Percentiles rank a stretch among this genome's conserved stretches.
Evolutionary conservation across 805 yeast genomes (phyloP).

Genomic region (Saccharomycopsis sp.): DNA sequence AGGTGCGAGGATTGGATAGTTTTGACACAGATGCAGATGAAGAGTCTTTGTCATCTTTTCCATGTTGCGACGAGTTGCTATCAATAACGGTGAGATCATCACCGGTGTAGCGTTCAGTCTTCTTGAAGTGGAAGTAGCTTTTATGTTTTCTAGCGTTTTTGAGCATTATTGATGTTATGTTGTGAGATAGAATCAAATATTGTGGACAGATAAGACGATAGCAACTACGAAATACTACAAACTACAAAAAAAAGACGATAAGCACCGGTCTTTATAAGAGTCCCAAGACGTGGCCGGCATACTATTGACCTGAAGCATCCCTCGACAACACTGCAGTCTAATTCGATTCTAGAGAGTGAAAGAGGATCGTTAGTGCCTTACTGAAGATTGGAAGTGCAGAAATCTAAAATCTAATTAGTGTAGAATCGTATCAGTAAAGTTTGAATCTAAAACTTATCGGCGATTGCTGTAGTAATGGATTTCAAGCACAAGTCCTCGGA

Average conservation of each 20-base stretch:
- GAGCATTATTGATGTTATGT: background rate
- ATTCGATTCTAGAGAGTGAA: background rate
- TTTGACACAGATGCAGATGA: background rate
- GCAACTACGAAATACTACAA: background rate
- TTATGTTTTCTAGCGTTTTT: slow-evolving; percentile 1
- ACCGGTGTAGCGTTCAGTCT: background rate
- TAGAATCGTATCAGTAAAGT: background rate
- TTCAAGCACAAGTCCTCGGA: background rate
- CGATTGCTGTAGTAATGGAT: background rate
- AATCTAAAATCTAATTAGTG: background rate
- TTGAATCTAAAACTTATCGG: background rate
- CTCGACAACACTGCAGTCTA: background rate
- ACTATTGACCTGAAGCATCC: background rate
- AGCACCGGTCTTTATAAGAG: background rate
- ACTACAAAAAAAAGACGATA: background rate
- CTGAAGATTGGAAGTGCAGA: background rate
- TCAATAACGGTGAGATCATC: background rate
- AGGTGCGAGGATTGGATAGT: background rate
- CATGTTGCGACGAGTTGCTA: background rate
- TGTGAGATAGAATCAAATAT: background rate
- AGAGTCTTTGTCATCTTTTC: background rate
- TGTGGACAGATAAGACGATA: background rate
- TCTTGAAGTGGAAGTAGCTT: slow-evolving; percentile 1
- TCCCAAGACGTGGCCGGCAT: background rate
- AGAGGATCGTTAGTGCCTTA: background rate